phyloP scores from a whole-genome alignment of 2,329 filamentous ascomycete genomes.

The Scytalidium sp. region DNA sequence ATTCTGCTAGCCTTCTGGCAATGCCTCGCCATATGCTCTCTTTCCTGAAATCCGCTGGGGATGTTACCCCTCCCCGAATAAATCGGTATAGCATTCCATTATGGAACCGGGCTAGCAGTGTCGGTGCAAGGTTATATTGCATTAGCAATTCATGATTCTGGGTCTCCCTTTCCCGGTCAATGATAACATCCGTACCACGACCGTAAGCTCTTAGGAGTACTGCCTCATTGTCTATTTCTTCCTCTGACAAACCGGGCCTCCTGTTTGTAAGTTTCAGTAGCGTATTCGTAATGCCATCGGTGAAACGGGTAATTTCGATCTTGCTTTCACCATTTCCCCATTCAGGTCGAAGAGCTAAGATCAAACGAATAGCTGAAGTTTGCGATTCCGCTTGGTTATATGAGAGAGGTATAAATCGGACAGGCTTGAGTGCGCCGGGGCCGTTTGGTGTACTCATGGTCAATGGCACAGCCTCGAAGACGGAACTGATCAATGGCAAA shows the following conservation, averaged over 20 bases:
- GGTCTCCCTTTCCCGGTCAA: conserved; percentile 85
- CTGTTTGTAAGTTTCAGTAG: conserved; percentile 75
- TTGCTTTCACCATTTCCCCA: conserved; percentile 74
- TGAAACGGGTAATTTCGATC: conserved; percentile 87
- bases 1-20: conserved; percentile 81
- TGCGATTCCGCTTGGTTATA: conserved; percentile 79
- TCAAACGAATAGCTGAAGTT: conserved; percentile 73
- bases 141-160: conserved; percentile 84
- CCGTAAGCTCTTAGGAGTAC: conserved; percentile 92
- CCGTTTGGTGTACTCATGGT: not conserved
- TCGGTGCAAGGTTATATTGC: conserved; percentile 76
- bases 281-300: conserved; percentile 97
- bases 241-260: conserved; percentile 65
- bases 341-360: conserved; percentile 76
- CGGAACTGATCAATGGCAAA: not conserved
- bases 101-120: conserved; percentile 85
- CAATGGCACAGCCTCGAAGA: not conserved
- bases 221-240: conserved; percentile 79
- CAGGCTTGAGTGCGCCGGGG: conserved; percentile 11
- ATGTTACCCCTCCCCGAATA: conserved; percentile 76
- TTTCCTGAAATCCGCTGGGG: conserved; percentile 74
- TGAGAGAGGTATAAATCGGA: conserved; percentile 67
- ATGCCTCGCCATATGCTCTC: conserved; percentile 78
- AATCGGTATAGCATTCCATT: conserved; percentile 96
- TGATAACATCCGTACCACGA: conserved; percentile 88